Percentiles rank a stretch among this genome's conserved stretches.
phyloP scores from a whole-genome alignment of 169 alveolate species.

The Plasmodium coatneyi region DNA sequence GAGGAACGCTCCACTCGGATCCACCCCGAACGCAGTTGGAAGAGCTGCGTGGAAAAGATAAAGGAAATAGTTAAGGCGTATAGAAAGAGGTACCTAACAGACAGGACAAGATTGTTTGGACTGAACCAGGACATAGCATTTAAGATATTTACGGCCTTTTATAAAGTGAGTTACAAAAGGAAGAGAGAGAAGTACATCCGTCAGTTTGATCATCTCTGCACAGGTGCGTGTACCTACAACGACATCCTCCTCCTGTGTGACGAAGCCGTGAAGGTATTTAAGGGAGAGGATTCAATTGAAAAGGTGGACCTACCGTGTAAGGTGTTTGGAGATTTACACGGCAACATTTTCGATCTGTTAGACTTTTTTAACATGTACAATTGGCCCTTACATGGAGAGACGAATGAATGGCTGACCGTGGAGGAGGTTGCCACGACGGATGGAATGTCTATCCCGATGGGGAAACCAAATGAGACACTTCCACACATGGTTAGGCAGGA shows the following conservation, averaged over 20 bases:
- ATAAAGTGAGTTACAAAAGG: conserved; percentile 59
- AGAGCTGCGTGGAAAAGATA: not conserved
- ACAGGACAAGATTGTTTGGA: conserved; percentile 13
- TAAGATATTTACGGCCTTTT: conserved; percentile 71
- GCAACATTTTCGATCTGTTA: conserved; percentile 71
- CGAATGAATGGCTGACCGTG: not conserved
- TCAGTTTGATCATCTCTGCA: conserved; percentile 9
- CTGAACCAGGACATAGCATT: conserved; percentile 78
- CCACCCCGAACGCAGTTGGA: not conserved
- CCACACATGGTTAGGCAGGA: not conserved
- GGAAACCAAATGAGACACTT: not conserved
- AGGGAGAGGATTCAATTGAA: conserved; percentile 76
- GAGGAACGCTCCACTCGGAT: not conserved
- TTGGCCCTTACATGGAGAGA: conserved; percentile 81
- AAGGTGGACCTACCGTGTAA: conserved; percentile 74
- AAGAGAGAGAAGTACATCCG: conserved; percentile 23
- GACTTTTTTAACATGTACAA: conserved; percentile 81
- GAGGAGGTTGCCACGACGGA: not conserved
- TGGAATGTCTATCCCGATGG: not conserved
- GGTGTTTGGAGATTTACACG: conserved; percentile 79
- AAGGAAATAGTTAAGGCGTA: conserved; percentile 21
- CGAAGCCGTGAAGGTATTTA: conserved; percentile 73
- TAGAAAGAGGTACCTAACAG: conserved; percentile 20
- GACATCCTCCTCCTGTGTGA: conserved; percentile 82
- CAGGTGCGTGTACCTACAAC: conserved; percentile 77